A percentile compares a stretch with the other conserved stretches of the same genome.
Evolutionary conservation across 106 monocot species (phyloP).

Genomic region (Iris macrosiphon): DNA sequence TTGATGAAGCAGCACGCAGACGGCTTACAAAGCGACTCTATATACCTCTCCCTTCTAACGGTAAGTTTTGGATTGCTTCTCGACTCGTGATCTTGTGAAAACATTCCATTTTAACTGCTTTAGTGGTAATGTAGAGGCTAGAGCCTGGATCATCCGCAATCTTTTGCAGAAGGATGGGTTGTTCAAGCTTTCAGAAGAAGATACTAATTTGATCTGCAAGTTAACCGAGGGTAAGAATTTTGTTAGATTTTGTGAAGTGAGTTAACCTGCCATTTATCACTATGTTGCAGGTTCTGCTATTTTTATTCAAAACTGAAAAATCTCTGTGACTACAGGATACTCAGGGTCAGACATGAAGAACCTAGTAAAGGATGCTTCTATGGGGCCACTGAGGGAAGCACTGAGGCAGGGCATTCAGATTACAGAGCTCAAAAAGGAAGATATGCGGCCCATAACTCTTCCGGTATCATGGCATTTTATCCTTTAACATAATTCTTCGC

Average conservation of each 20-base stretch:
- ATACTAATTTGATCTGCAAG: slow-evolving; percentile 64
- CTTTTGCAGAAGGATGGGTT: slow-evolving; percentile 94
- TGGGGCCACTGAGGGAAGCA: slow-evolving; percentile 94
- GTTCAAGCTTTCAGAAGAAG: slow-evolving; percentile 83
- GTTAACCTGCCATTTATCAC: too few relatives aligned
- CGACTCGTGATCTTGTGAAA: slow-evolving; percentile 1
- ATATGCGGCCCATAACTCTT: slow-evolving; percentile 66
- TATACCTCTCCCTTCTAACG: slow-evolving; percentile 96
- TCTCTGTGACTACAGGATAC: slow-evolving; percentile 44
- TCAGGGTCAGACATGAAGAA: slow-evolving; percentile 98
- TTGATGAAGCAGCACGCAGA: slow-evolving; percentile 97
- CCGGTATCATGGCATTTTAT: too few relatives aligned
- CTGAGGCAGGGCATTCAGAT: slow-evolving; percentile 67
- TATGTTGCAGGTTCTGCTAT: too few relatives aligned
- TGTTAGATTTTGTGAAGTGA: neutral
- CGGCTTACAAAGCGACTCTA: slow-evolving; percentile 86
- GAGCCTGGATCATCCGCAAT: slow-evolving; percentile 78
- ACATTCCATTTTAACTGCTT: neutral
- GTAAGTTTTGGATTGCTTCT: slow-evolving; percentile 23
- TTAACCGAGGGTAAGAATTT: slow-evolving; percentile 69
- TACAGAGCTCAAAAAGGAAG: slow-evolving; percentile 73
- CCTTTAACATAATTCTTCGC: too few relatives aligned
- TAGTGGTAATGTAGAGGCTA: slow-evolving; percentile 63
- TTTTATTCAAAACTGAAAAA: too few relatives aligned
- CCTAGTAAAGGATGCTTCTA: slow-evolving; percentile 97